Base-by-base conservation (phyloP, 495 filamentous ascomycete species). In the Lindgomyces ingoldianus region DNA sequence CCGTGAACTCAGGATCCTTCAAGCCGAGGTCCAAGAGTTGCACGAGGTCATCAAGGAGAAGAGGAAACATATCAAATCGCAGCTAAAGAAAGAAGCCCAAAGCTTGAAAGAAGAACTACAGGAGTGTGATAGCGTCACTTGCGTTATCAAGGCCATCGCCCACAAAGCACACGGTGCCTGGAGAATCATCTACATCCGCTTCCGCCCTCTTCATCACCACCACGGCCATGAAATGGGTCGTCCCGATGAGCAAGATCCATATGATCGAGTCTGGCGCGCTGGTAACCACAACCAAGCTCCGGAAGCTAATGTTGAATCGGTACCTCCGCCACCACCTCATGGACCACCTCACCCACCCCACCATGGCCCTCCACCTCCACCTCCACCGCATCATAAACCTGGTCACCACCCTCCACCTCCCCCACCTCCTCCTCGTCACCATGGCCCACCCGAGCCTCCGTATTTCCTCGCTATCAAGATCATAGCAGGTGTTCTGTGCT, bases 41-140 rank as follows among this genome's bases (percentile, higher is more conserved):
- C 62, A 73, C 14, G 24, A 49, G 10, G 62, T 47, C 3, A 73
- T 75, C 45, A 22, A 48, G 14, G 56, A 62, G 2, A 71, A 73
- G 68, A 67, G 72, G 62, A 50, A 69, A 16, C 47, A 62, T 14
- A 62, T 76, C 49, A 54, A 63, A 14, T 39, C 52, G 10, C 60
- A 73, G 18, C 60, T 73, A 1, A 52, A 65, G 42, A 10, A 64
- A 21, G 68, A 75, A 49, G 52, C 69, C 8, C 45, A 57, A 12
- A 60, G 42, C 33, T 64, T 76, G 9, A 64, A 62, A 33, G 51
- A 73, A 42, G 65, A 75, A 25, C 45, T 78, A 18, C 49, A 73
- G 39, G 64, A 74, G 33, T 79, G 76, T 58, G 73, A 77, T 57
- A 74, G 65, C 33, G 24, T 79, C 30, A 30, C 61, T 12, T 79